Conservation (phyloP, 371 early-diverging fungal species). For the Quaeritorhiza haematococci region DNA sequence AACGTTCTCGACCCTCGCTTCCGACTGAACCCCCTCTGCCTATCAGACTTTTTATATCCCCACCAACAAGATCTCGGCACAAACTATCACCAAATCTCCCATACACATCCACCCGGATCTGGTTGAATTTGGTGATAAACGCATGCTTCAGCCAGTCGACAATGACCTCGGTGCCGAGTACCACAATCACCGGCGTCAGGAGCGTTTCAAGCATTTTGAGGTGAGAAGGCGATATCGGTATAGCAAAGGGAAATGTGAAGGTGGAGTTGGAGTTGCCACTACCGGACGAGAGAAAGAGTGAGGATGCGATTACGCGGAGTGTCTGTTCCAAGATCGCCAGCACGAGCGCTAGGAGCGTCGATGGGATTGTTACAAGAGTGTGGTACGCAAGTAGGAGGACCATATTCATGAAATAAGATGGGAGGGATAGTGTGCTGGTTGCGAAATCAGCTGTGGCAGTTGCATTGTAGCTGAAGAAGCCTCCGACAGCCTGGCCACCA, state of each 20-base stretch:
- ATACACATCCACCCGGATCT: slow-evolving; percentile 84
- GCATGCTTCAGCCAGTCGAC: slow-evolving; percentile 98
- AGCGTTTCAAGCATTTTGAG: slow-evolving; percentile 36
- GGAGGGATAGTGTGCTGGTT: neutral
- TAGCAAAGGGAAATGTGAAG: slow-evolving; percentile 58
- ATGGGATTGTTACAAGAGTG: neutral
- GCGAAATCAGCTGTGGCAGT: neutral
- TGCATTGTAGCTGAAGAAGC: too few species aligned
- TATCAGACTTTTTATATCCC: slow-evolving; percentile 31
- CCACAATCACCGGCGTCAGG: slow-evolving; percentile 76
- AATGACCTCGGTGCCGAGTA: slow-evolving; percentile 80
- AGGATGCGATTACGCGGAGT: too few species aligned
- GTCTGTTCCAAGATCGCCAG: too few species aligned
- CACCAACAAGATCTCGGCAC: slow-evolving; percentile 76
- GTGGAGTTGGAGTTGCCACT: slow-evolving; percentile 23
- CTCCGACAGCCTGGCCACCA: too few species aligned
- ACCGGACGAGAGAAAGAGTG: neutral
- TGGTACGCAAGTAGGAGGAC: neutral
- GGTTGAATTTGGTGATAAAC: slow-evolving; percentile 95
- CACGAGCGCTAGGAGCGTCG: neutral
- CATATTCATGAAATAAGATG: too few species aligned
- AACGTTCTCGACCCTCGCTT: neutral
- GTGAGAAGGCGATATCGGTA: slow-evolving; percentile 54
- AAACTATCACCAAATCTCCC: slow-evolving; percentile 78
- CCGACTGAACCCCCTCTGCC: slow-evolving; percentile 8